Conservation (phyloP, 2,329 filamentous ascomycete genomes). For the Cladosporium velox region DNA sequence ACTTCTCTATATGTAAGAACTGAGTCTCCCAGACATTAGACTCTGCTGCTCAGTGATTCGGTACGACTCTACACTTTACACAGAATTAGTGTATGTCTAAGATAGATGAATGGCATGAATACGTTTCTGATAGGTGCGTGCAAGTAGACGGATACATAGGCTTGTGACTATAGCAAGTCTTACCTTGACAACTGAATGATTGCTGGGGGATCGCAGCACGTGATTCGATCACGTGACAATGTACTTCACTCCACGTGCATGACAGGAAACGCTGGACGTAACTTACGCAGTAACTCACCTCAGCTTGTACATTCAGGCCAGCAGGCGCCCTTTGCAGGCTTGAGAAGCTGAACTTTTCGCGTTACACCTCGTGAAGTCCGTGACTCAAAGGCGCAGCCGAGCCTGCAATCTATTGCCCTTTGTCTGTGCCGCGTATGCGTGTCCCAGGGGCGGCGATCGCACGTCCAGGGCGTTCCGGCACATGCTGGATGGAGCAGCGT, state of each 20-base stretch:
- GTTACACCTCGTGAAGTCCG: not conserved
- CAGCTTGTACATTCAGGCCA: not conserved
- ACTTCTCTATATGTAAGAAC: too few relatives aligned
- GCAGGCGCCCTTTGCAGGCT: not conserved
- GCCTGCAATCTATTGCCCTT: slow-evolving; percentile 3
- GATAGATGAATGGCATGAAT: too few relatives aligned
- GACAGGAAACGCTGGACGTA: not conserved
- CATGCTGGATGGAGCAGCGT: not conserved
- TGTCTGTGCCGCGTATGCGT: slow-evolving; percentile 14
- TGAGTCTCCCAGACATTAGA: too few relatives aligned
- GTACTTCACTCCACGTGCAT: not conserved
- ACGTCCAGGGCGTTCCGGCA: not conserved
- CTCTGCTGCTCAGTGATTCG: too few relatives aligned
- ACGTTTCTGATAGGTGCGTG: too few relatives aligned
- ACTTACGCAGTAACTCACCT: not conserved
- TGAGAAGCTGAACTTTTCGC: not conserved
- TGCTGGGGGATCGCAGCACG: not conserved
- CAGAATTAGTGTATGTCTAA: too few relatives aligned
- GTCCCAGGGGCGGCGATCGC: slow-evolving; percentile 7
- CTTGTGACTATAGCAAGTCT: not conserved
- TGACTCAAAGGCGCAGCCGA: not conserved
- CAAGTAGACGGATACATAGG: not conserved
- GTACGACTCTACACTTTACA: too few relatives aligned
- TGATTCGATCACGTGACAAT: not conserved
- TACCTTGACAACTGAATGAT: not conserved